phyloP scores from a whole-genome alignment of 2,329 filamentous ascomycete genomes.

The Fusarium musae region DNA sequence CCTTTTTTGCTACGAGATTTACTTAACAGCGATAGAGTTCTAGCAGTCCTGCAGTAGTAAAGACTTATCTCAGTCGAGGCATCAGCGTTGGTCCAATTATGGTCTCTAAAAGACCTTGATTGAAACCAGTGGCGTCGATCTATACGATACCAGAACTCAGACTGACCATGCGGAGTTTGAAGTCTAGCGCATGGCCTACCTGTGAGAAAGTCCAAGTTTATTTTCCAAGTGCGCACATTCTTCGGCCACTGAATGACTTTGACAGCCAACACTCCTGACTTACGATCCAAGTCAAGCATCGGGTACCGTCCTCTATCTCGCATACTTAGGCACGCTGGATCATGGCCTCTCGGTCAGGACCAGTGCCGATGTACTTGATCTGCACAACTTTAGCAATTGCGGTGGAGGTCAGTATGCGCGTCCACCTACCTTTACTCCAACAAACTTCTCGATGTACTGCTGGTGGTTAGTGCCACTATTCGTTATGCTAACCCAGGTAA shows the following conservation, averaged over 20 bases:
- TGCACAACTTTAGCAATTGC: neutral
- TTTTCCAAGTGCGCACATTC: conserved; percentile 22
- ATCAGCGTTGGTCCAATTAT: neutral
- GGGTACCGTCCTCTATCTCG: conserved; percentile 15
- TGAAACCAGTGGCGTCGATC: neutral
- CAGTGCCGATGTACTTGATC: neutral
- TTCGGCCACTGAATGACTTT: conserved; percentile 19
- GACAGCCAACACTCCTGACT: conserved; percentile 18
- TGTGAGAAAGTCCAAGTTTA: conserved; percentile 20
- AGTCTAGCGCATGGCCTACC: neutral
- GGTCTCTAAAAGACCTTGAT: neutral
- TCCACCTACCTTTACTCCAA: neutral
- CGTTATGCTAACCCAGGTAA: neutral
- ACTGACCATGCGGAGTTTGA: neutral
- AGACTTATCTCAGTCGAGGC: neutral
- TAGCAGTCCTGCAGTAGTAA: neutral
- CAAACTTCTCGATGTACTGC: neutral
- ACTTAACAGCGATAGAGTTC: neutral
- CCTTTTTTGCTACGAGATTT: neutral
- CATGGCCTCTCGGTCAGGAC: neutral
- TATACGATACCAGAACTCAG: neutral
- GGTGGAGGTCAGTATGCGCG: neutral
- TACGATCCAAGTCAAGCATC: conserved; percentile 20
- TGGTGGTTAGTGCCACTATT: neutral
- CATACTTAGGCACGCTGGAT: neutral